Evolutionary conservation across 1,284 basidiomycete genomes (phyloP).

Genomic region (Xerocomus cyaneibrunnescens): DNA sequence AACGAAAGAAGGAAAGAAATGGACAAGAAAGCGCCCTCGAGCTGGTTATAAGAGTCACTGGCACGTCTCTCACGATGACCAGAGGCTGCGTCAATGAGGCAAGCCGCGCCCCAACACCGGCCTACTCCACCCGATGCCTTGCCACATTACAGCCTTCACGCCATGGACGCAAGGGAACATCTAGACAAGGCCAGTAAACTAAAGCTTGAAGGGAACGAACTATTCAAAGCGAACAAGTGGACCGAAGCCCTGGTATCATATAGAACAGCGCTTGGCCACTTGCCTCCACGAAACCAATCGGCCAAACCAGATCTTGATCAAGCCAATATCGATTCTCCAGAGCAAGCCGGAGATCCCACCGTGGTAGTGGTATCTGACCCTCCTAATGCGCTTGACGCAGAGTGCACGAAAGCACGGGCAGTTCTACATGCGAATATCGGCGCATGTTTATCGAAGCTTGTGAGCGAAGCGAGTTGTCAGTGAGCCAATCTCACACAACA

Average conservation of each 20-base stretch:
- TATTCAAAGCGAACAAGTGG: constrained; percentile 56
- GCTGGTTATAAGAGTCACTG: too few relatives aligned
- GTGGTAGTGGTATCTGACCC: constrained; percentile 1
- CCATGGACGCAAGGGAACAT: constrained; percentile 37
- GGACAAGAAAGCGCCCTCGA: too few relatives aligned
- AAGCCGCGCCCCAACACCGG: too few relatives aligned
- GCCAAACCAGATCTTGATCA: constrained; percentile 15
- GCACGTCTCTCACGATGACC: too few relatives aligned
- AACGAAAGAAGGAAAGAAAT: background rate
- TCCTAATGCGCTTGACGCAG: constrained; percentile 36
- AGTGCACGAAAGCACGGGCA: constrained; percentile 59
- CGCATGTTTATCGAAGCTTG: constrained; percentile 76
- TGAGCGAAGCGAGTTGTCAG: constrained; percentile 36
- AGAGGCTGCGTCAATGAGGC: too few relatives aligned
- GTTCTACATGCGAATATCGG: constrained; percentile 78
- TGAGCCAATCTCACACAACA: constrained; percentile 5
- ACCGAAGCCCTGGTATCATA: constrained; percentile 65
- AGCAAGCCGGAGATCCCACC: constrained; percentile 12
- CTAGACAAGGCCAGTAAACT: constrained; percentile 55
- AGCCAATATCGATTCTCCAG: constrained; percentile 11
- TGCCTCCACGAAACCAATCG: constrained; percentile 47
- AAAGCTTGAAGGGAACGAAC: constrained; percentile 59
- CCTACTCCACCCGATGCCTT: constrained; percentile 3
- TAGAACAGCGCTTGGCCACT: constrained; percentile 52
- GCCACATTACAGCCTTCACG: background rate